These are phyloP conservation scores for Scedosporium boydii DNA, from an alignment of 2,329 filamentous ascomycete genomes.

Conservation along the genomic window DNA sequence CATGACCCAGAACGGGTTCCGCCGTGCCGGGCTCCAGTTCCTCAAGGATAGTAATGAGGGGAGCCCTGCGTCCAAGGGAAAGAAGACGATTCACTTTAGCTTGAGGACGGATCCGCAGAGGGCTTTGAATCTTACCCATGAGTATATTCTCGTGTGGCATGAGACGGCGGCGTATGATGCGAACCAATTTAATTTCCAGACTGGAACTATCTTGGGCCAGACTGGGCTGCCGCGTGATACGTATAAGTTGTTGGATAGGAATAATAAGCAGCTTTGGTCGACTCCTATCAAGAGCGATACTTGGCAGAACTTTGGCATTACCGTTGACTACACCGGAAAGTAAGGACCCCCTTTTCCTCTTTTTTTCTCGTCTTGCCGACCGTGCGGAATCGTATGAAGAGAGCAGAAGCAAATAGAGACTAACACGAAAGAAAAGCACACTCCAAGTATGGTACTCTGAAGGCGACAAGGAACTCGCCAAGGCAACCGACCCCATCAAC, in stretches of 20 bases:
- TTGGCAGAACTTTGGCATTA: slow-evolving; percentile 14
- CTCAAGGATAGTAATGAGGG: slow-evolving; percentile 28
- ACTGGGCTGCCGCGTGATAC: slow-evolving; percentile 4
- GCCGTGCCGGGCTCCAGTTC: slow-evolving; percentile 34
- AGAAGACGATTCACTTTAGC: slow-evolving; percentile 27
- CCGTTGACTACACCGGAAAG: slow-evolving; percentile 11
- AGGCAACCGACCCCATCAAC: slow-evolving; percentile 6
- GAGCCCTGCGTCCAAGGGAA: slow-evolving; percentile 22
- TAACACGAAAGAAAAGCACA: slow-evolving; percentile 6
- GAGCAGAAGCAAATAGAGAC: not conserved
- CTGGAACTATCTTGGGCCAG: slow-evolving; percentile 20
- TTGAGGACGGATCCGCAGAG: slow-evolving; percentile 21
- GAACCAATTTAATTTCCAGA: slow-evolving; percentile 28
- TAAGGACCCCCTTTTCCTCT: not conserved
- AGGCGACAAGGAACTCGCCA: slow-evolving; percentile 6
- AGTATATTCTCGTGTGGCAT: slow-evolving; percentile 27
- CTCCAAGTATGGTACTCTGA: slow-evolving; percentile 13
- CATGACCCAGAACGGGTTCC: slow-evolving; percentile 34
- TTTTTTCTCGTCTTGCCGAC: not conserved
- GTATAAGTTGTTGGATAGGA: slow-evolving; percentile 11
- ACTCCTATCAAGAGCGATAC: slow-evolving; percentile 9
- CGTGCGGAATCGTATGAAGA: not conserved
- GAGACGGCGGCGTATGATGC: slow-evolving; percentile 25
- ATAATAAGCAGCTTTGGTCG: slow-evolving; percentile 11
- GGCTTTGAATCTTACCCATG: slow-evolving; percentile 25